These are phyloP conservation scores for Azolla pinnata DNA, from an alignment of 75 land plant species.

Conservation along the genomic window DNA sequence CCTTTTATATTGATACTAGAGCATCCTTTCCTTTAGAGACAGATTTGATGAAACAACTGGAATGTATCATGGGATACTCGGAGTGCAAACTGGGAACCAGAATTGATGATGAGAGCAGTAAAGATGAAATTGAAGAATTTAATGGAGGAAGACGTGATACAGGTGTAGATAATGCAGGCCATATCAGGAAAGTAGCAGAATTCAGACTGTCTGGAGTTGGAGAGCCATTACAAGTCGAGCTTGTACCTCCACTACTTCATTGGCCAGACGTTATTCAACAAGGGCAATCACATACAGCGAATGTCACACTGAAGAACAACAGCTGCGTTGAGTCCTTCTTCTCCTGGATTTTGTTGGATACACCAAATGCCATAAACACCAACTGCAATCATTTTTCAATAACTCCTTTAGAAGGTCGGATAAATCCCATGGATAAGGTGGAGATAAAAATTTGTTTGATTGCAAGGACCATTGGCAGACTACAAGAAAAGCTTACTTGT, in stretches of 20 bases:
- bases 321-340: not conserved
- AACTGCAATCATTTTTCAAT: not conserved
- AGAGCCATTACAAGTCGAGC: constrained; percentile 6
- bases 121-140: not conserved
- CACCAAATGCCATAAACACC: no score
- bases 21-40: not conserved
- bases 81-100: not conserved
- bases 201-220: constrained; percentile 4
- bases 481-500: not conserved
- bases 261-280: not conserved
- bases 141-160: not conserved
- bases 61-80: not conserved
- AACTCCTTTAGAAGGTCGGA: not conserved
- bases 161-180: not conserved
- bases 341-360: not conserved
- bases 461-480: not conserved
- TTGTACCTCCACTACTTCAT: not conserved
- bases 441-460: not conserved
- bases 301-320: not conserved
- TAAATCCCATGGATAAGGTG: not conserved
- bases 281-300: constrained; percentile 3
- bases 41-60: not conserved
- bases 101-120: not conserved
- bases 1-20: not conserved
- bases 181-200: not conserved